Conservation (phyloP, 2,329 filamentous ascomycete genomes). For the Colletotrichum coccodes region DNA sequence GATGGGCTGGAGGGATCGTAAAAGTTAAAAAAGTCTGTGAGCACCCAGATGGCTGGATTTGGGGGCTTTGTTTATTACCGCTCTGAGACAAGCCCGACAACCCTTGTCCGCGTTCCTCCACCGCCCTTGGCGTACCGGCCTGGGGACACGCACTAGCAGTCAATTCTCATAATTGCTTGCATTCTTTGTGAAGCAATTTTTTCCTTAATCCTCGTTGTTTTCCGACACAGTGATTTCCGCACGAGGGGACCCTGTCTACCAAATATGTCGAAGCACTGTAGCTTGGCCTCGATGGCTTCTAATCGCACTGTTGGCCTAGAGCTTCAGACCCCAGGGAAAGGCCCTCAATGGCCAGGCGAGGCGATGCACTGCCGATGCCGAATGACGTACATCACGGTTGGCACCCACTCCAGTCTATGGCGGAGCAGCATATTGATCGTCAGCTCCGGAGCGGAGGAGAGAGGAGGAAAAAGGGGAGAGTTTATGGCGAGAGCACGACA, state of each 20-base stretch:
- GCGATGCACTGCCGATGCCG: slow-evolving; percentile 29
- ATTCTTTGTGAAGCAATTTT: slow-evolving; percentile 17
- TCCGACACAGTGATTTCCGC: slow-evolving; percentile 5
- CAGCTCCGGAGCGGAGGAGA: slow-evolving; percentile 21
- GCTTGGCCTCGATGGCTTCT: background rate
- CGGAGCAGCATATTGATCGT: slow-evolving; percentile 28
- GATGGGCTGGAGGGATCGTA: slow-evolving; percentile 33
- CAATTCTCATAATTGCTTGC: slow-evolving; percentile 17
- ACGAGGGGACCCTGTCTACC: slow-evolving; percentile 1
- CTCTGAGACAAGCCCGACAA: slow-evolving; percentile 27
- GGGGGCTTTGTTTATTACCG: slow-evolving; percentile 33
- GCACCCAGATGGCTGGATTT: slow-evolving; percentile 33
- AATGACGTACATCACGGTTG: slow-evolving; percentile 28
- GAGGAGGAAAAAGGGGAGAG: slow-evolving; percentile 13
- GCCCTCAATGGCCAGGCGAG: slow-evolving; percentile 24
- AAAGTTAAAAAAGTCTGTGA: slow-evolving; percentile 33
- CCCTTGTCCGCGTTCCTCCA: slow-evolving; percentile 19
- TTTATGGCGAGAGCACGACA: slow-evolving; percentile 21
- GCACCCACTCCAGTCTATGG: slow-evolving; percentile 26
- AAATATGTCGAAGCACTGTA: background rate
- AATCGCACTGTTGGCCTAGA: slow-evolving; percentile 21
- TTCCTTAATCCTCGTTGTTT: background rate
- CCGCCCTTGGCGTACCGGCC: slow-evolving; percentile 18
- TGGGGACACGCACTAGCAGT: slow-evolving; percentile 21
- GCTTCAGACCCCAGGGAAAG: background rate